phyloP scores from a whole-genome alignment of 257 asterid species.

The Plectranthus barbatus region DNA sequence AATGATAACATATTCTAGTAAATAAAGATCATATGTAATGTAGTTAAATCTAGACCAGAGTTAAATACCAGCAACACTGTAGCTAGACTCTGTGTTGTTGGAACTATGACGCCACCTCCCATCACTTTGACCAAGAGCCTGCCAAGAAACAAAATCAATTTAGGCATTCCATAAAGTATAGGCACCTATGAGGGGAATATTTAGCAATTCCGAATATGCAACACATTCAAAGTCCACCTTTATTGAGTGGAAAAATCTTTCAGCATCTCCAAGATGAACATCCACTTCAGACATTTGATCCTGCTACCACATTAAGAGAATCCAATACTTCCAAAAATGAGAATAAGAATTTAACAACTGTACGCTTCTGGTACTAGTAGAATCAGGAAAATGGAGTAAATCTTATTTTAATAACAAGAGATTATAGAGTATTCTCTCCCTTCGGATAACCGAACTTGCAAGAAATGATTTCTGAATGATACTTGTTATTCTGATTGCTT shows the following conservation, averaged over 20 bases:
- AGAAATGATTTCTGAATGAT: too few species aligned
- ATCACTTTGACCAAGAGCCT: constrained; percentile 99
- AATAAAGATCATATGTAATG: too few species aligned
- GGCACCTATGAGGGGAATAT: neutral
- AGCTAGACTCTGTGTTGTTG: constrained; percentile 78
- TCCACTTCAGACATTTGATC: constrained; percentile 55
- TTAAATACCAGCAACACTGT: constrained; percentile 74
- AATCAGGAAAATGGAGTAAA: too few species aligned
- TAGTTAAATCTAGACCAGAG: neutral
- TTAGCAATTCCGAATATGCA: constrained; percentile 4
- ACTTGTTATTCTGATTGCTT: too few species aligned
- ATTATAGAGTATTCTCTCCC: too few species aligned
- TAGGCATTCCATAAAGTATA: constrained; percentile 11
- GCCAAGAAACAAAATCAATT: constrained; percentile 17
- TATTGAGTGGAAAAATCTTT: constrained; percentile 53
- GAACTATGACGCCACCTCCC: constrained; percentile 94
- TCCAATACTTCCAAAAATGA: neutral
- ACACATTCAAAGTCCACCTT: constrained; percentile 42
- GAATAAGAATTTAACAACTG: neutral
- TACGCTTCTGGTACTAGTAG: too few species aligned
- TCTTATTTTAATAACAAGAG: too few species aligned
- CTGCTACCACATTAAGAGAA: constrained; percentile 35
- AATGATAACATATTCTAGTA: neutral
- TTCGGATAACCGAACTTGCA: too few species aligned
- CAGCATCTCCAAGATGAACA: constrained; percentile 66